Conservation (phyloP, 2,329 filamentous ascomycete genomes). For the Didymella glomerata region DNA sequence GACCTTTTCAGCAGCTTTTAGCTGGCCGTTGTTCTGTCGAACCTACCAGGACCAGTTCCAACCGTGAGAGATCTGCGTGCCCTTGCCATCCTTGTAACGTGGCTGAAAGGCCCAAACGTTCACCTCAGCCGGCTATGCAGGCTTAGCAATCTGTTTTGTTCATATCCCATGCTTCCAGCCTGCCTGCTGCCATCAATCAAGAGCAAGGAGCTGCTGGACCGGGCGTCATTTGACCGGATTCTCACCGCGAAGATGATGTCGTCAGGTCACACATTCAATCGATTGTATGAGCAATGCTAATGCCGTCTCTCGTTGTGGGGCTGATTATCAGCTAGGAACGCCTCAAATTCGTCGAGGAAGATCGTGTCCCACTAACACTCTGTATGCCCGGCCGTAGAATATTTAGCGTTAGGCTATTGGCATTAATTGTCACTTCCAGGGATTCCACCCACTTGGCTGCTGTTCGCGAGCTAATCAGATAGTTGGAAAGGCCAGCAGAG, state of each 20-base stretch:
- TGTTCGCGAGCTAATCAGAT: constrained; percentile 33
- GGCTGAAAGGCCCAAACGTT: constrained; percentile 45
- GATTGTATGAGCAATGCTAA: constrained; percentile 29
- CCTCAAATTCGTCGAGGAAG: constrained; percentile 31
- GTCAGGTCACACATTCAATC: constrained; percentile 33
- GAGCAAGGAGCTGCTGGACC: not conserved
- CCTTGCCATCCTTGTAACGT: constrained; percentile 39
- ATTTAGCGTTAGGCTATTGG: constrained; percentile 43
- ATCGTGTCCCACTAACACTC: constrained; percentile 38
- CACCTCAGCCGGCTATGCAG: constrained; percentile 24
- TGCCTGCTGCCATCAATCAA: constrained; percentile 3
- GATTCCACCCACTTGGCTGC: constrained; percentile 35
- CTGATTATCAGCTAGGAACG: constrained; percentile 37
- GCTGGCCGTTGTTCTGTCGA: constrained; percentile 38
- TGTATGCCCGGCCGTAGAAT: constrained; percentile 37
- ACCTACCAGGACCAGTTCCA: constrained; percentile 33
- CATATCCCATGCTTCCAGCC: constrained; percentile 11
- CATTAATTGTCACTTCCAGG: constrained; percentile 26
- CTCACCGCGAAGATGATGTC: constrained; percentile 18
- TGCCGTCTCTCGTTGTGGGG: constrained; percentile 38
- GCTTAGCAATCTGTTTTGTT: constrained; percentile 6
- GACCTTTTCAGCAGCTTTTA: constrained; percentile 42
- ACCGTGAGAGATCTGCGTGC: constrained; percentile 43
- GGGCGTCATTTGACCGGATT: constrained; percentile 13
- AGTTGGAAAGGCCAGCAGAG: constrained; percentile 27